These are phyloP conservation scores for Chalciporus sphaerocephalus DNA, from an alignment of 768 basidiomycete genomes.

Conservation along the genomic window DNA sequence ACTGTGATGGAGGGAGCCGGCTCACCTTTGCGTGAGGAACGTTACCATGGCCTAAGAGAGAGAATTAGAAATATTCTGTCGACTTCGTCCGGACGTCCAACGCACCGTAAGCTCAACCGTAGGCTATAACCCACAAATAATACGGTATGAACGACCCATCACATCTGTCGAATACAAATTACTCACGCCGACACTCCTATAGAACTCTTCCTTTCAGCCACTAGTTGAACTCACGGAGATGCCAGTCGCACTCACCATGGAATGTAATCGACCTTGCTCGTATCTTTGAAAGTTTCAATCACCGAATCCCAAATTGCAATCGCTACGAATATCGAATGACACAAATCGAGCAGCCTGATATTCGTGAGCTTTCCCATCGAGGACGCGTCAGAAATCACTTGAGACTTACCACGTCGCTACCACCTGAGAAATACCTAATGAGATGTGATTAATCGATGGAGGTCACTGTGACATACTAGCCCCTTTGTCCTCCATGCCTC, in stretches of 20 bases:
- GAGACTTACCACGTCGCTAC: constrained; percentile 16
- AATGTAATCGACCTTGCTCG: constrained; percentile 8
- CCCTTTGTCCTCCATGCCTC: constrained; percentile 17
- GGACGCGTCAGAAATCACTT: not conserved
- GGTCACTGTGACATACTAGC: constrained; percentile 12
- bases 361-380: not conserved
- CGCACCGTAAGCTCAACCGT: constrained; percentile 21
- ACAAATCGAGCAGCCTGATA: constrained; percentile 22
- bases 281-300: constrained; percentile 18
- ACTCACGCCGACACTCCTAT: constrained; percentile 25
- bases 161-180: not conserved
- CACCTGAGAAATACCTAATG: constrained; percentile 10
- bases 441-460: not conserved
- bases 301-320: constrained; percentile 24
- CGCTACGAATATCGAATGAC: constrained; percentile 21
- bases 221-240: not conserved
- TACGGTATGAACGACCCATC: not conserved
- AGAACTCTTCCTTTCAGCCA: not conserved
- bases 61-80: not conserved
- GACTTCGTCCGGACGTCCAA: not conserved
- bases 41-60: constrained; percentile 20
- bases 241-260: constrained; percentile 17
- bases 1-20: no score
- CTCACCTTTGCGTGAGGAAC: constrained; percentile 23
- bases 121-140: constrained; percentile 11